phyloP scores from a whole-genome alignment of 139 green algal species.

The Chlorella vulgaris region DNA sequence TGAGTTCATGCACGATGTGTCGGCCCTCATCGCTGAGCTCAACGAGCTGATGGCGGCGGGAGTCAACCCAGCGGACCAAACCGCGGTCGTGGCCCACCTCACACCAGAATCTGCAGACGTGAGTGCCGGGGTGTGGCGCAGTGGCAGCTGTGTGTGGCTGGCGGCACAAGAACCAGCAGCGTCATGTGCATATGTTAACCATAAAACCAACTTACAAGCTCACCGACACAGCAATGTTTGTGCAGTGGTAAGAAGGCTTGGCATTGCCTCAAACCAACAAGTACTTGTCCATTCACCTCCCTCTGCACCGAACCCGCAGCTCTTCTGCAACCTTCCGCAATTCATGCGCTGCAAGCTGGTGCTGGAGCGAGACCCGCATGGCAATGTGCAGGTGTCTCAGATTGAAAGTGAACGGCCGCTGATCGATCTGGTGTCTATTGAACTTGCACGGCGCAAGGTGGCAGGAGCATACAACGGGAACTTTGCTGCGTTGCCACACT shows the following conservation, averaged over 20 bases:
- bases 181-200: background rate
- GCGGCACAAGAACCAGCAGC: background rate
- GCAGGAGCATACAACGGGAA: slow-evolving; percentile 38
- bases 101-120: slow-evolving; percentile 12
- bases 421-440: slow-evolving; percentile 39
- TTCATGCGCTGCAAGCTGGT: slow-evolving; percentile 59
- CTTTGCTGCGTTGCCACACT: slow-evolving; percentile 51
- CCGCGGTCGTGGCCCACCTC: background rate
- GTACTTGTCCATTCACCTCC: too few relatives aligned
- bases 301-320: background rate
- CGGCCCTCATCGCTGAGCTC: slow-evolving; percentile 45
- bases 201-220: too few relatives aligned
- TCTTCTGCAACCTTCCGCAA: slow-evolving; percentile 50
- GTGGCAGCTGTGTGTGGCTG: background rate
- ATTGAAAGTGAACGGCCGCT: slow-evolving; percentile 69
- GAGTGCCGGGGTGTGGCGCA: background rate
- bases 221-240: too few relatives aligned
- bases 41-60: slow-evolving; percentile 52
- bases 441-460: slow-evolving; percentile 37
- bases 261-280: too few relatives aligned
- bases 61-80: background rate
- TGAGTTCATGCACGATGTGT: slow-evolving; percentile 56
- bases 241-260: too few relatives aligned
- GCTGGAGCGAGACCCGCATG: slow-evolving; percentile 69
- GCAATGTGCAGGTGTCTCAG: slow-evolving; percentile 56